Evolutionary conservation across 2,329 filamentous ascomycete genomes (phyloP).

Genomic region (Pleurostoma richardsiae): DNA sequence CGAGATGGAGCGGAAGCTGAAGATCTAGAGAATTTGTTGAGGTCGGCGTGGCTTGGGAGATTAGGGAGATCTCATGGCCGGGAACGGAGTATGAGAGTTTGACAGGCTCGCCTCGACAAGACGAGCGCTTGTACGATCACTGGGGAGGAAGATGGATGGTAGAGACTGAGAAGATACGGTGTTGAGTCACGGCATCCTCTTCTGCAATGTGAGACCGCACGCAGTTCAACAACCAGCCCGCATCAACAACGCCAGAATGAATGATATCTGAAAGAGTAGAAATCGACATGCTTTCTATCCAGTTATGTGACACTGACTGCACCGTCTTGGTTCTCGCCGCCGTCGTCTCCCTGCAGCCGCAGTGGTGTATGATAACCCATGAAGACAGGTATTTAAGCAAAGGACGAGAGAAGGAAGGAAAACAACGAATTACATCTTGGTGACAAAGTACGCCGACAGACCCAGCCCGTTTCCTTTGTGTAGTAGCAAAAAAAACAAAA

Average conservation of each 20-base stretch:
- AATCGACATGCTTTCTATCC: neutral
- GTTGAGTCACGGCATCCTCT: too few relatives aligned
- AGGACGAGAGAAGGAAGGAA: neutral
- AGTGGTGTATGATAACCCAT: neutral
- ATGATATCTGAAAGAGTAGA: too few relatives aligned
- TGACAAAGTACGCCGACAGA: neutral
- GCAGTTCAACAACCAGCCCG: too few relatives aligned
- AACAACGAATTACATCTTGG: neutral
- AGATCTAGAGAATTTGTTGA: conserved; percentile 53
- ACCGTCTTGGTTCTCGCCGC: neutral
- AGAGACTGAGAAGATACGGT: too few relatives aligned
- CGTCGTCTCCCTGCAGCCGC: too few relatives aligned
- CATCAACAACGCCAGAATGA: too few relatives aligned
- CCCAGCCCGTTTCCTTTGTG: neutral
- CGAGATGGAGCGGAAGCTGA: conserved; percentile 90
- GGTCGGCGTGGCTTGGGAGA: neutral
- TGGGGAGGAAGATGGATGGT: neutral
- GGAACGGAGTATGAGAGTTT: conserved; percentile 1
- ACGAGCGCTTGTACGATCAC: neutral
- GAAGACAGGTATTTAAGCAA: neutral
- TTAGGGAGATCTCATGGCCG: neutral
- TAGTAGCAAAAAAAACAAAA: neutral
- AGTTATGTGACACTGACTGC: neutral
- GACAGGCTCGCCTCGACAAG: neutral
- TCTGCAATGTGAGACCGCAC: too few relatives aligned